Percentiles rank a stretch among this genome's conserved stretches.
Evolutionary conservation across 2,329 filamentous ascomycete species (phyloP).

Genomic region (Penicillium sp.): DNA sequence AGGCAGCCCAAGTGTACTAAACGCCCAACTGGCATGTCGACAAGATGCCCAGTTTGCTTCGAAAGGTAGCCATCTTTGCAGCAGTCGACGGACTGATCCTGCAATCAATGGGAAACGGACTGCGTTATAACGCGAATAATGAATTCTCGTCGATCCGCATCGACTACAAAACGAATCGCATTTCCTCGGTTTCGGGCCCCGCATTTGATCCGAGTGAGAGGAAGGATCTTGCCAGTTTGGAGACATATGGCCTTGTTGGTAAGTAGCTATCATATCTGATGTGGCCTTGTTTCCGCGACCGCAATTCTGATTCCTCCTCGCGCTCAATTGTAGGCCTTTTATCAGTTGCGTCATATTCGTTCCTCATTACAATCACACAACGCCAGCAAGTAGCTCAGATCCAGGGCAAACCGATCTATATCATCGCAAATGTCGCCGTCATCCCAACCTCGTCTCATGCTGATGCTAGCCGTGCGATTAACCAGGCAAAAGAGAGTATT

Average conservation of each 20-base stretch:
- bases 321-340: slow-evolving; percentile 70
- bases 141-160: slow-evolving; percentile 67
- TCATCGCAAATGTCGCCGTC: slow-evolving; percentile 86
- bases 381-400: slow-evolving; percentile 89
- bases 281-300: background rate
- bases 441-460: slow-evolving; percentile 79
- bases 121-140: slow-evolving; percentile 54
- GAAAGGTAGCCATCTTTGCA: slow-evolving; percentile 80
- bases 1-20: slow-evolving; percentile 7
- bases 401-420: slow-evolving; percentile 79
- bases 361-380: slow-evolving; percentile 83
- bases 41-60: slow-evolving; percentile 75
- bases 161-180: slow-evolving; percentile 66
- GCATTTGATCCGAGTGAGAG: slow-evolving; percentile 32
- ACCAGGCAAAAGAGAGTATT: slow-evolving; percentile 59
- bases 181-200: slow-evolving; percentile 52
- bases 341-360: slow-evolving; percentile 78
- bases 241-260: slow-evolving; percentile 64
- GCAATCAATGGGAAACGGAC: slow-evolving; percentile 66
- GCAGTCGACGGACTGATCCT: slow-evolving; percentile 82
- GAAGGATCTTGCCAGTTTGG: slow-evolving; percentile 46
- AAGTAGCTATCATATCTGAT: slow-evolving; percentile 22
- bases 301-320: background rate
- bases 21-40: slow-evolving; percentile 10
- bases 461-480: slow-evolving; percentile 76